Base-by-base conservation (phyloP, 148 eudicot species). In the Talinum fruticosum region DNA sequence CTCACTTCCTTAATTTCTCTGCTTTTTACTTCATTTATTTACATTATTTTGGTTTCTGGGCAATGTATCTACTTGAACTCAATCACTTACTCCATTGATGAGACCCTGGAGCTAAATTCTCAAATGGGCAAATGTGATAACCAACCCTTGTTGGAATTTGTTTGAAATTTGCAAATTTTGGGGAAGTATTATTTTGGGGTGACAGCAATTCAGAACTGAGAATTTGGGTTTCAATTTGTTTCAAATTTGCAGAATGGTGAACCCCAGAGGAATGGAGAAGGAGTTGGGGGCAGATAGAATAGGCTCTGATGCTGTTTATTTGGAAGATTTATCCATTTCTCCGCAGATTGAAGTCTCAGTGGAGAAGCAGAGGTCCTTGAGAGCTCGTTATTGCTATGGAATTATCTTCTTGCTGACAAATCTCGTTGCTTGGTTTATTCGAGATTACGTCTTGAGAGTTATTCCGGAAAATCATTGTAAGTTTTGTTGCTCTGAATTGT, bases 351-450 rank as follows among this genome's bases (percentile, higher is more conserved):
- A 89, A 51, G 83, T 81, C 74, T 81, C 76, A 4, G 74, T 73
- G 5, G 80, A 82, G 62, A 91, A 66, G 82, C 85, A 81, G 35
- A 86, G 80, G 80, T 87, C 99, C 47, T 69, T 91, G 72, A 86
- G 89, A 83, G 94, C 91, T 33, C 92, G 99, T 6, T 95, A 83
- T 78, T 88, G 78, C 73, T 95, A 92, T 78, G 94, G 99, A 51
- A 81, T 85, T 66, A 81, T 95, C 57, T 95, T 95, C 83, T 81
- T 91, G 85, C 64, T 87, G 45, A 89, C 86, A 8, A 93, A 90
- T 78, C 88, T 95, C 32, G 53, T 86, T 36, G 96, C 94, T 67
- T 95, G 99, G 99, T 76, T 90, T 65, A 78, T 91, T 82, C 94
- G 99, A 6, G 99, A 95, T 77, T 95, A 92, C 78, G 90, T 91